Evolutionary conservation across 106 monocot genomes (phyloP).

Genomic region (Hemerocallis citrina): DNA sequence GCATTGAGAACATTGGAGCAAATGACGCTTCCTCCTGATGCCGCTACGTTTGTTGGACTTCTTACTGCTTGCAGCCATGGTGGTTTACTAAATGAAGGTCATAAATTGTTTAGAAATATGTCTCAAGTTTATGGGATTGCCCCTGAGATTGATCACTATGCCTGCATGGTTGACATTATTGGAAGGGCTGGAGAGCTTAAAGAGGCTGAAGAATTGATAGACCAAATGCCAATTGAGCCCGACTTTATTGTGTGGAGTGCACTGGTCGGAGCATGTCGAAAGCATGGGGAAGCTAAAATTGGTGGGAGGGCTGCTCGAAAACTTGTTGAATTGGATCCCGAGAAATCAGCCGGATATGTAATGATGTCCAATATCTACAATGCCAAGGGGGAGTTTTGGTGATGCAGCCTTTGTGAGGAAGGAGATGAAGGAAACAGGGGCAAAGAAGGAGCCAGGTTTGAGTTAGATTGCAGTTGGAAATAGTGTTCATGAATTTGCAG

Average conservation of each 20-base stretch:
- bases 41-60: slow-evolving; percentile 61
- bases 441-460: slow-evolving; percentile 73
- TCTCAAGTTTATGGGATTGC: slow-evolving; percentile 30
- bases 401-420: slow-evolving; percentile 52
- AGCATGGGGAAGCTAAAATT: slow-evolving; percentile 34
- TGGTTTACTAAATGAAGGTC: slow-evolving; percentile 67
- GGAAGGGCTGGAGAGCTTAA: slow-evolving; percentile 50
- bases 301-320: slow-evolving; percentile 47
- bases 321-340: slow-evolving; percentile 43
- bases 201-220: slow-evolving; percentile 55
- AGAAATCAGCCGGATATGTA: slow-evolving; percentile 49
- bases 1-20: slow-evolving; percentile 43
- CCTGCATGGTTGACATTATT: slow-evolving; percentile 88
- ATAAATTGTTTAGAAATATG: slow-evolving; percentile 44
- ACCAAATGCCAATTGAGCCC: slow-evolving; percentile 52
- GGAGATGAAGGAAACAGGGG: slow-evolving; percentile 53
- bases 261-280: slow-evolving; percentile 69
- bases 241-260: slow-evolving; percentile 64
- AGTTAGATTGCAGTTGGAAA: slow-evolving; percentile 77
- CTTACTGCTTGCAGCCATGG: slow-evolving; percentile 79
- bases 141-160: slow-evolving; percentile 65
- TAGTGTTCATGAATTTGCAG: slow-evolving; percentile 59
- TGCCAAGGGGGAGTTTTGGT: slow-evolving; percentile 26
- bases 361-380: slow-evolving; percentile 70
- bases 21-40: slow-evolving; percentile 59